Conservation (phyloP, 108 stramenopile species). For the Skeletonema menzelii region DNA sequence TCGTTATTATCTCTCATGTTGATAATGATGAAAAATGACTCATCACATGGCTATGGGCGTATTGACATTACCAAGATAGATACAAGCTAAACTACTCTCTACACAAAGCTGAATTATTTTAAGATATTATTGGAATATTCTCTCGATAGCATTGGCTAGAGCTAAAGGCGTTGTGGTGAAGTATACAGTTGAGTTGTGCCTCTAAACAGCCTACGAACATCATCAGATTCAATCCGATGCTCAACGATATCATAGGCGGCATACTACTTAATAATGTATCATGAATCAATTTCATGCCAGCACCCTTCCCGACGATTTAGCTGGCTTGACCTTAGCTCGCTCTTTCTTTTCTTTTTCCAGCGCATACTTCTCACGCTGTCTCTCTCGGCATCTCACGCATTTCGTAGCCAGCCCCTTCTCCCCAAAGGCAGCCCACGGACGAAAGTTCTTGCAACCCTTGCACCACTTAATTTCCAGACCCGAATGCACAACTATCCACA, state of each 20-base stretch:
- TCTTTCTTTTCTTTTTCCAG: constrained; percentile 1
- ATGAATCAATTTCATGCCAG: neutral
- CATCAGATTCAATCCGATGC: neutral
- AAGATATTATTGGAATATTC: too few relatives aligned
- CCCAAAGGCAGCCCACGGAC: constrained; percentile 89
- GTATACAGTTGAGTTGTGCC: neutral
- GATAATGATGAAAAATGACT: too few relatives aligned
- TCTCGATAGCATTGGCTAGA: too few relatives aligned
- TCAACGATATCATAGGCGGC: neutral
- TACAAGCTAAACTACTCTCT: too few relatives aligned
- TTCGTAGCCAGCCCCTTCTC: constrained; percentile 91
- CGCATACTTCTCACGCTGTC: constrained; percentile 89
- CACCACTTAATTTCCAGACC: constrained; percentile 92
- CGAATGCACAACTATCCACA: constrained; percentile 78
- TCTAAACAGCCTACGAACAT: neutral
- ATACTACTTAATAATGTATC: neutral
- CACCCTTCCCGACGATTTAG: neutral
- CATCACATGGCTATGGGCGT: too few relatives aligned
- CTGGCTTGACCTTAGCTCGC: neutral
- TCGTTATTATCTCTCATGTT: too few relatives aligned
- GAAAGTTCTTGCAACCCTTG: constrained; percentile 93
- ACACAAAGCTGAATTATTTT: too few relatives aligned
- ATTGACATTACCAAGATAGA: too few relatives aligned
- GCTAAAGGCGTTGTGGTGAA: too few relatives aligned
- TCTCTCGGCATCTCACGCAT: constrained; percentile 84